phyloP scores from a whole-genome alignment of 2,329 filamentous ascomycete species.

The Ascochyta rabiei region DNA sequence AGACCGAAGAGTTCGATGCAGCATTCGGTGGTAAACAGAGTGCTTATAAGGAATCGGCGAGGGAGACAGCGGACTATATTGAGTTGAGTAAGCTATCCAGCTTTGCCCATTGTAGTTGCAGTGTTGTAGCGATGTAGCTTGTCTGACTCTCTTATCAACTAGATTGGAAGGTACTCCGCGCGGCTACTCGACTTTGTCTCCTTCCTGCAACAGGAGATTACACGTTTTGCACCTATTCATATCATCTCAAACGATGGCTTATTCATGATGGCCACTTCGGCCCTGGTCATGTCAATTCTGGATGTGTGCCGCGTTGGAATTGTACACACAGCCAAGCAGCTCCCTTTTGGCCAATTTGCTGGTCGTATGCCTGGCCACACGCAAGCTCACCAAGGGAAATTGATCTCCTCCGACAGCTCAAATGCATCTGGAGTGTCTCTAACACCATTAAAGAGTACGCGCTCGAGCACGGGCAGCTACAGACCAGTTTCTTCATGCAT shows the following conservation, averaged over 20 bases:
- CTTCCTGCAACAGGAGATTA: conserved; percentile 4
- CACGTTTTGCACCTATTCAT: neutral
- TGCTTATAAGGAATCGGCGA: neutral
- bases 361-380: conserved; percentile 7
- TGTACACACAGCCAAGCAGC: conserved; percentile 9
- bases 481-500: neutral
- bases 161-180: neutral
- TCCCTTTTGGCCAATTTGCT: conserved; percentile 9
- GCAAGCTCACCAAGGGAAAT: neutral
- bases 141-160: neutral
- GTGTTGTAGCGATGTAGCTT: too few species aligned
- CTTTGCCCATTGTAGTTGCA: too few species aligned
- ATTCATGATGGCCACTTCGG: conserved; percentile 2
- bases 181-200: conserved; percentile 1
- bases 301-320: neutral
- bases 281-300: neutral
- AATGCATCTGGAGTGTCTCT: conserved; percentile 7
- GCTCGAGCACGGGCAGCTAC: neutral
- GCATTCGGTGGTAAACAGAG: neutral
- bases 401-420: neutral
- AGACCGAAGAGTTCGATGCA: neutral
- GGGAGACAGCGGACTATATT: neutral
- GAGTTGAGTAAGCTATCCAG: neutral
- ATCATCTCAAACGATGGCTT: conserved; percentile 4
- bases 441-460: neutral